Base-by-base conservation (phyloP, 345 rosid genomes). In the Populus euphratica region DNA sequence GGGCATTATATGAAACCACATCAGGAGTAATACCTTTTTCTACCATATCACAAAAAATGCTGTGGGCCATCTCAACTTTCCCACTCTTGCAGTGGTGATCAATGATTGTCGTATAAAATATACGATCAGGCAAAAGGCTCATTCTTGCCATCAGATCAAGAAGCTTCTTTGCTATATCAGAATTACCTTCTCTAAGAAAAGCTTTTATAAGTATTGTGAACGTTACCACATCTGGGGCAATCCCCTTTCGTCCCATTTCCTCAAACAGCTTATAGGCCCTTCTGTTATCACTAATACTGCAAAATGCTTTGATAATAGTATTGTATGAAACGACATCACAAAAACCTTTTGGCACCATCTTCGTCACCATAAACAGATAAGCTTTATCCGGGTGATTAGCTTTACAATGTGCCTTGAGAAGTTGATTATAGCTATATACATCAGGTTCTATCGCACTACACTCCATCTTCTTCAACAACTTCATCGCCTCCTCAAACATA, bases 261-360 rank as follows among this genome's bases (percentile, higher is more conserved):
- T 88, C 87, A 82, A 90, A 90, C 63, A 96, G 78, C 83, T 81
- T 84, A 81, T 85, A 88, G 76, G 94, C 97, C 74, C 78, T 88
- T 78, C 78, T 81, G 33, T 82, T 80, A 44, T 73, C 78, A 74
- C 85, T 74, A 27, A 83, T 79, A 79, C 78, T 86, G 73, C 98
- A 92, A 81, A 87, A 88, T 39, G 91, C 88, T 38, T 82, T 73
- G 31, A 93, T 93, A 67, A 96, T 69, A 12, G 95, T 93, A 85
- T 94, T 93, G 78, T 91, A 93, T 43, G 99, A 90, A 81, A 92
- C 90, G 43, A 81, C 93, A 85, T 93, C 96, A 78, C 84, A 86
- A 50, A 92, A 83, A 39, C 93, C 96, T 79, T 89, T 88, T 36
- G 83, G 83, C 85, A 82, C 88, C 98, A 93, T 89, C 81, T 88